Conservation (phyloP, 805 yeast species). For the Candida silvicultrix region DNA sequence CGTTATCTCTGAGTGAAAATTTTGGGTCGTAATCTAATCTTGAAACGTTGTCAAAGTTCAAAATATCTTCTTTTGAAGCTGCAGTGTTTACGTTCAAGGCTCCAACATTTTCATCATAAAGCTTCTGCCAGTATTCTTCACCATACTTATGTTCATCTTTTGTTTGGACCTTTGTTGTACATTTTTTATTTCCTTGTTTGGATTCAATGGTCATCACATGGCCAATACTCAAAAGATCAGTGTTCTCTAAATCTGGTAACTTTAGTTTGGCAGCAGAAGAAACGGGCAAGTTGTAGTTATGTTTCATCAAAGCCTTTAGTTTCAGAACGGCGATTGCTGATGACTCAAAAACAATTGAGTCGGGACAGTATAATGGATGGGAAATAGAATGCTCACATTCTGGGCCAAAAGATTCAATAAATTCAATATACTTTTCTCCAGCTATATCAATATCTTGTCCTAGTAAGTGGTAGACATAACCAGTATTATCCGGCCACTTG, state of each 20-base stretch:
- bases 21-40: slow-evolving; percentile 8
- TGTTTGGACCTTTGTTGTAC: slow-evolving; percentile 7
- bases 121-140: slow-evolving; percentile 19
- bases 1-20: slow-evolving; percentile 38
- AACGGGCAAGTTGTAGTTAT: slow-evolving; percentile 33
- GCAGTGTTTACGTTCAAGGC: slow-evolving; percentile 15
- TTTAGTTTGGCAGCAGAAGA: slow-evolving; percentile 21
- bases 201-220: slow-evolving; percentile 6
- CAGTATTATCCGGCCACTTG: slow-evolving; percentile 29
- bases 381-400: slow-evolving; percentile 59
- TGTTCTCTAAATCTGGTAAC: slow-evolving; percentile 16
- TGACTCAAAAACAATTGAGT: slow-evolving; percentile 51
- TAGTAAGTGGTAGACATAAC: slow-evolving; percentile 68
- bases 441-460: slow-evolving; percentile 53
- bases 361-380: slow-evolving; percentile 60
- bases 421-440: slow-evolving; percentile 35
- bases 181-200: slow-evolving; percentile 6
- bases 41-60: slow-evolving; percentile 11
- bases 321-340: slow-evolving; percentile 49
- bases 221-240: neutral
- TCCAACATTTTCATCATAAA: slow-evolving; percentile 21
- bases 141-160: neutral
- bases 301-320: slow-evolving; percentile 45
- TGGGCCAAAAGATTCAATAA: slow-evolving; percentile 49
- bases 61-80: slow-evolving; percentile 6